Base-by-base conservation (phyloP, 768 basidiomycete species). In the Bullera alba region DNA sequence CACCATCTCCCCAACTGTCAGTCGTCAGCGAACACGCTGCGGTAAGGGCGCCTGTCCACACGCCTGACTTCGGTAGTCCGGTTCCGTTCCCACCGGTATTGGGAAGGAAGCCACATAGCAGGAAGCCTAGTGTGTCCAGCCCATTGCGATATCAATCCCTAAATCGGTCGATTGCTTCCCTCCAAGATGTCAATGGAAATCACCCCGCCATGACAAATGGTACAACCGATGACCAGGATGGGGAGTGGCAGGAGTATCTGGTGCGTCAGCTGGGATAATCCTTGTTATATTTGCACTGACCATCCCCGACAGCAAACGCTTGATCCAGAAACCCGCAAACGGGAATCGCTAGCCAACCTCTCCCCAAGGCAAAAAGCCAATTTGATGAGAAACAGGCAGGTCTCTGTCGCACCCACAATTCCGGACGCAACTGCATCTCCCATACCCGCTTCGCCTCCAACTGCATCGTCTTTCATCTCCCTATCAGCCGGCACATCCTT, bases 251-350 rank as follows among this genome's bases (percentile, higher is more conserved):
- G n/a, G n/a, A n/a, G n/a, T n/a, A n/a, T n/a, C n/a, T n/a, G n/a
- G n/a, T n/a, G n/a, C n/a, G n/a, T n/a, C n/a, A n/a, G n/a, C n/a
- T n/a, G n/a, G n/a, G n/a, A n/a, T n/a, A n/a, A n/a, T n/a, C n/a
- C n/a, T n/a, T n/a, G n/a, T n/a, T n/a, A n/a, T n/a, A n/a, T n/a
- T n/a, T n/a, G n/a, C n/a, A n/a, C n/a, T n/a, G n/a, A n/a, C n/a
- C n/a, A n/a, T n/a, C n/a, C n/a, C n/a, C n/a, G n/a, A n/a, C 48
- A 90, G 88, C 80, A 86, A 54, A 79, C 83, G 10, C 69, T 90
- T 17, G 85, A 81, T 7, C 59, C 90, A 51, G 86, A 85, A 66
- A 85, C 81, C n/a, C 78, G 80, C 1, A 80, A 80, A 21, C 37
- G 37, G 8, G 10, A 12, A 12, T 10, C 10, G 56, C 84, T 90